Base-by-base conservation (phyloP, 352 stramenopile genomes). In the Lagenidium giganteum region DNA sequence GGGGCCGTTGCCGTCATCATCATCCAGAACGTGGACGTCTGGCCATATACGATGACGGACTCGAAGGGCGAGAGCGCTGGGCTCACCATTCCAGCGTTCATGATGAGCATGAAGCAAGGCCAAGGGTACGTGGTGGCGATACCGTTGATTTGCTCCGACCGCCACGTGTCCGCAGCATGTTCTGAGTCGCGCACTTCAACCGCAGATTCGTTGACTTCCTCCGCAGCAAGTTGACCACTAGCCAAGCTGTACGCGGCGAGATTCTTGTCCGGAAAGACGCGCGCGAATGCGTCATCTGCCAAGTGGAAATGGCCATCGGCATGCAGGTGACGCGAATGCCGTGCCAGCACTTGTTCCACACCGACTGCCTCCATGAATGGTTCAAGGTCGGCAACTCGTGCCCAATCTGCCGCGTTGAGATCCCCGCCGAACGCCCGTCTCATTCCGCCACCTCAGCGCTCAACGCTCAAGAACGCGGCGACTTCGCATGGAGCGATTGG, bases 41-140 rank as follows among this genome's bases (percentile, higher is more conserved):
- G 79, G 79, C 79, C 79, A 18, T 91, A 91, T 59, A 87, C 69
- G 14, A 91, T 91, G 79, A 91, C 75, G 21, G 79, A 91, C 48
- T 87, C 73, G 0, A 82, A 65, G 22, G 73, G 71, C 8, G 75
- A 88, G 53, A 81, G 75, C 51, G 54, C 55, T 9, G 38, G 47
- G 13, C 59, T 88, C 16, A 55, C 51, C 25, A 91, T 91, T 39
- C 79, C 79, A 17, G 64, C 76, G 8, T 88, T 88, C 47, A 91
- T 91, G 75, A 75, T 91, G 32, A 88, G 75, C 37, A 51, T 59
- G 8, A 84, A 82, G 43, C 69, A 83, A 41, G 79, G 79, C 54
- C 67, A 71, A 33, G 61, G 70, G 79, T 88, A 53, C 22, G 40
- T 41, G 23, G 6, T 16, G 7, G 27, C 14, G 13, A 40, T 25